These are phyloP conservation scores for Podaxis sp. DNA, from an alignment of 768 basidiomycete genomes.

Conservation along the genomic window DNA sequence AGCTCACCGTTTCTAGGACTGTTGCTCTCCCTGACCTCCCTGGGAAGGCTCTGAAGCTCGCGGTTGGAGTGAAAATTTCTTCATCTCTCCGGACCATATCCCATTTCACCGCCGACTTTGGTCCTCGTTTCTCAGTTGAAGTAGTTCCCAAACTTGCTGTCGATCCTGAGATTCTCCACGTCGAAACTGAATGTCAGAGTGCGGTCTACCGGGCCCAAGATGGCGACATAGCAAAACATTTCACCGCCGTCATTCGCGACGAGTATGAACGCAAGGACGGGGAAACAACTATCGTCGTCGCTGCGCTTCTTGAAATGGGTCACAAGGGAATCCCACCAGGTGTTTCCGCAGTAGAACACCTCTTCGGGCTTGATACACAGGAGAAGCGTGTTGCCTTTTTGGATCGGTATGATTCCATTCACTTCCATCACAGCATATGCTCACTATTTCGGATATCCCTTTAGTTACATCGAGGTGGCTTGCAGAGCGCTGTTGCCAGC, in stretches of 20 bases:
- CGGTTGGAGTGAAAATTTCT: constrained; percentile 54
- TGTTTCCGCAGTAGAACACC: constrained; percentile 41
- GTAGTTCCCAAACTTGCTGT: constrained; percentile 45
- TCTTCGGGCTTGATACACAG: constrained; percentile 41
- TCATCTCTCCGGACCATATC: constrained; percentile 56
- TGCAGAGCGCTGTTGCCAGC: constrained; percentile 50
- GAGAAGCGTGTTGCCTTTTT: constrained; percentile 43
- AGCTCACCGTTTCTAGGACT: constrained; percentile 28
- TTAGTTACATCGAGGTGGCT: constrained; percentile 47
- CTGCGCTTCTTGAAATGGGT: constrained; percentile 50
- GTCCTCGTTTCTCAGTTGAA: constrained; percentile 49
- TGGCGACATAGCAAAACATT: constrained; percentile 47
- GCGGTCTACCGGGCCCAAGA: constrained; percentile 38
- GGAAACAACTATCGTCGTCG: constrained; percentile 44
- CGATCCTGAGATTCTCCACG: constrained; percentile 34
- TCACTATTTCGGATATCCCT: neutral
- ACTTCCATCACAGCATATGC: neutral
- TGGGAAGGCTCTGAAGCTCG: constrained; percentile 43
- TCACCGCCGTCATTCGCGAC: constrained; percentile 45
- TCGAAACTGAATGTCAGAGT: constrained; percentile 48
- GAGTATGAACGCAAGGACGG: constrained; percentile 33
- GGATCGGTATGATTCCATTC: constrained; percentile 31
- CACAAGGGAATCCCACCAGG: constrained; percentile 36
- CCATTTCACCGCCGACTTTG: constrained; percentile 53
- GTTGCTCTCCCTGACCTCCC: constrained; percentile 41